Conservation (phyloP, 1,139 yeast species). For the Scheffersomyces insectosa region DNA sequence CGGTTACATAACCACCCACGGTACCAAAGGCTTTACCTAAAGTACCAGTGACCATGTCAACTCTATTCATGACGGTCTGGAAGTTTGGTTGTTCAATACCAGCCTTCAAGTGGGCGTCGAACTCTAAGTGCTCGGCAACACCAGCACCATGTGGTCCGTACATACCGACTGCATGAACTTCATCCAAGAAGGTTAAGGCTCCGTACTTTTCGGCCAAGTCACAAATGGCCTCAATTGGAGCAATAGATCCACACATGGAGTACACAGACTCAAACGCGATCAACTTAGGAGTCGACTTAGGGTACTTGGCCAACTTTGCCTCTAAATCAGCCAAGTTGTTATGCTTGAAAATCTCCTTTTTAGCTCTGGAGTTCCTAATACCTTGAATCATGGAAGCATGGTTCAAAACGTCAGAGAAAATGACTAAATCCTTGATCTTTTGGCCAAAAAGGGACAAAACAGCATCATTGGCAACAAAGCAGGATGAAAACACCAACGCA, state of each 20-base stretch:
- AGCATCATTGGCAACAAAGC: slow-evolving; percentile 97
- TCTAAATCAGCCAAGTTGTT: slow-evolving; percentile 86
- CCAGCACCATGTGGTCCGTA: slow-evolving; percentile 99
- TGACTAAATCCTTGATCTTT: slow-evolving; percentile 83
- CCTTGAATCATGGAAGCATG: slow-evolving; percentile 99
- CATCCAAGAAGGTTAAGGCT: slow-evolving; percentile 94
- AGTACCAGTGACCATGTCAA: slow-evolving; percentile 96
- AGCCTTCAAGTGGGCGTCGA: slow-evolving; percentile 70
- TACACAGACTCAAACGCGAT: slow-evolving; percentile 97
- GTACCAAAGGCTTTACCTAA: slow-evolving; percentile 96
- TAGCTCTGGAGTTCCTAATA: slow-evolving; percentile 84
- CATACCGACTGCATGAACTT: slow-evolving; percentile 98
- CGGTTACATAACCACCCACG: slow-evolving; percentile 98
- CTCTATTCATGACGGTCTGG: slow-evolving; percentile 77
- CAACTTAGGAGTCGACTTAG: slow-evolving; percentile 82
- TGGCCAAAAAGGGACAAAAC: slow-evolving; percentile 91
- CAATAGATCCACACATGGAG: slow-evolving; percentile 97
- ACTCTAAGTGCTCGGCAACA: slow-evolving; percentile 94
- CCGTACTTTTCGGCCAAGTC: slow-evolving; percentile 97
- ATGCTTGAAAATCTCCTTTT: slow-evolving; percentile 88
- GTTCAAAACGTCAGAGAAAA: slow-evolving; percentile 88
- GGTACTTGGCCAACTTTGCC: slow-evolving; percentile 71
- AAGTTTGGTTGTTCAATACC: slow-evolving; percentile 57
- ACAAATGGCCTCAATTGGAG: slow-evolving; percentile 90
- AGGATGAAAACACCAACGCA: slow-evolving; percentile 90